Evolutionary conservation across 345 rosid species (phyloP).

Genomic region (Eucalyptus virginea): DNA sequence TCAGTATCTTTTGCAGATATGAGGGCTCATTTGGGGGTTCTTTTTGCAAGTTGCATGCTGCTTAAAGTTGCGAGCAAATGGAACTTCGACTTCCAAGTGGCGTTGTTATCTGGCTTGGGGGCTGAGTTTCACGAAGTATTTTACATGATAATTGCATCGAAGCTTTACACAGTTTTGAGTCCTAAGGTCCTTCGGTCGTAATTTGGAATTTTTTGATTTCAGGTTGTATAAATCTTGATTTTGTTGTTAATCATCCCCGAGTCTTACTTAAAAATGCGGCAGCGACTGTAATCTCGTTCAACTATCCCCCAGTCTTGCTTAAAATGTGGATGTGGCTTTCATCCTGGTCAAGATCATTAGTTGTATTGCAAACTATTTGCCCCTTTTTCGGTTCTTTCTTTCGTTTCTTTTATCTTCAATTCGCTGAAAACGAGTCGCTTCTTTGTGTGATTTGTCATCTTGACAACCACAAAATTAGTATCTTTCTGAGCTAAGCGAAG

Average conservation of each 20-base stretch:
- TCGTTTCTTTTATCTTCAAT: background rate
- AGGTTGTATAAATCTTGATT: background rate
- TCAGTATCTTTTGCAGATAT: background rate
- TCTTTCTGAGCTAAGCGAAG: background rate
- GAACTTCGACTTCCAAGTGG: background rate
- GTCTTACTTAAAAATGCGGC: background rate
- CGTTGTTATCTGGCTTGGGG: background rate
- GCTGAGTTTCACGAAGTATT: background rate
- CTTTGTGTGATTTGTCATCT: background rate
- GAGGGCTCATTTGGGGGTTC: background rate
- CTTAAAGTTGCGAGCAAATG: background rate
- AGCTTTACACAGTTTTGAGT: background rate
- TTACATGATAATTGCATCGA: background rate
- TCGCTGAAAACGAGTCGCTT: background rate
- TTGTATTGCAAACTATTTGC: background rate
- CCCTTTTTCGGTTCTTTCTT: background rate
- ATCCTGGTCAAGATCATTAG: background rate
- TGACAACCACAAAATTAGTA: background rate
- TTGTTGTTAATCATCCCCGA: background rate
- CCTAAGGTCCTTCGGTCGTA: background rate
- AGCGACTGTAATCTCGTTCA: background rate
- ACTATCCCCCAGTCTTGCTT: background rate
- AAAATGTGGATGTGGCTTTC: background rate
- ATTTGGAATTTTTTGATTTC: background rate
- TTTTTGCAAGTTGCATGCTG: background rate